Evolutionary conservation across 768 basidiomycete species (phyloP).

Genomic region (Lactarius pseudohatsudake): DNA sequence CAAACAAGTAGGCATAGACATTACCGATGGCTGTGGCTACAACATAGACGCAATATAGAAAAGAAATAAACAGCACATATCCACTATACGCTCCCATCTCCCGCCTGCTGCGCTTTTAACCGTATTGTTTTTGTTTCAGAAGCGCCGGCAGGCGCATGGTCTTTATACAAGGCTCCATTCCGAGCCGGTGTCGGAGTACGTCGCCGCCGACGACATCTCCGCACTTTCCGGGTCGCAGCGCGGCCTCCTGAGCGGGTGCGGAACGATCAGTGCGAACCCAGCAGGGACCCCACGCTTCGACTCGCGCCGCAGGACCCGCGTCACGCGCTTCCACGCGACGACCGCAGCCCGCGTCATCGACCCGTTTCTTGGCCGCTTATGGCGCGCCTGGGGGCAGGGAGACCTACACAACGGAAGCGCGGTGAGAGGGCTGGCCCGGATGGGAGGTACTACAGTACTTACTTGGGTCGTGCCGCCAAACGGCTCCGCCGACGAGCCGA

Average conservation of each 20-base stretch:
- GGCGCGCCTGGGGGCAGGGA: background rate
- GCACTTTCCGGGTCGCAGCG: background rate
- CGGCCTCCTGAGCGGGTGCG: background rate
- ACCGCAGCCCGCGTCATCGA: background rate
- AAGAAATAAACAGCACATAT: constrained; percentile 1
- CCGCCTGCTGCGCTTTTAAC: background rate
- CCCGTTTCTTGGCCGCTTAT: background rate
- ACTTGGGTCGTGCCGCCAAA: background rate
- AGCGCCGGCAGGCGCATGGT: background rate
- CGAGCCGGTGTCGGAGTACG: background rate
- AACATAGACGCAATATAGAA: background rate
- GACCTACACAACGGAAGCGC: background rate
- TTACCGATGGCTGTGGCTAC: background rate
- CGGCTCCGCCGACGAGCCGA: background rate
- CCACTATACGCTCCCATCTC: background rate
- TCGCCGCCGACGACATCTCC: background rate
- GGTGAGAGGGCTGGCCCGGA: background rate
- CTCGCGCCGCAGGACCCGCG: background rate
- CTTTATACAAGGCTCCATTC: constrained; percentile 11
- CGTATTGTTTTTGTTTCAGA: background rate
- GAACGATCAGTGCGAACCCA: constrained; percentile 6
- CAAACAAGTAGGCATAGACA: background rate
- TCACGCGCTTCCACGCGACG: constrained; percentile 9
- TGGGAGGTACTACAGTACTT: background rate
- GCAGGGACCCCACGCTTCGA: constrained; percentile 4